Evolutionary conservation across 2,329 filamentous ascomycete species (phyloP), one percentile per base, ranked within the genome.

Genomic region (Metarhizium guizhouense): DNA sequence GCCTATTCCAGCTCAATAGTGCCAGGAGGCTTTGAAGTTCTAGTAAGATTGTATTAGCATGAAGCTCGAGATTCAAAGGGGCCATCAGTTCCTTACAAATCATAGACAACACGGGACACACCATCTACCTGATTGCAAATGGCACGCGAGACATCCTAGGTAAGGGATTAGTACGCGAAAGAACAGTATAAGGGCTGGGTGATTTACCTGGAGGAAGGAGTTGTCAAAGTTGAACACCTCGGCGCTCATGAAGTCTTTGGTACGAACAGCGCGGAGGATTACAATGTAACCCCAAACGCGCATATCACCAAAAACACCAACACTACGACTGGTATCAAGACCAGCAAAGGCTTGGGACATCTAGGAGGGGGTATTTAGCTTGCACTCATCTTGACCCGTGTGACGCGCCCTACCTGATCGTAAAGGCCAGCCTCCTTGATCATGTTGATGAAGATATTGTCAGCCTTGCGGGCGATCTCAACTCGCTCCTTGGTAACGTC

Each of bases 401-500:
- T 4, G 25, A 25, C 25, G 25, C 25, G 25, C 25, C 25, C 25
- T 14, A 70, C 69, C 63, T 92, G 70, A 56, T 87, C 71, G 68
- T 93, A 93, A 25, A 91, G 70, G 11, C 87, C 88, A 0, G 86
- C 86, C 55, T 82, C 80, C 64, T 76, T 78, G 72, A 93, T 92
- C 78, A 86, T 84, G 59, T 79, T 78, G 62, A 92, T 90, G 73
- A 88, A 92, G 65, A 93, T 92, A 65, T 83, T 67, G 64, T 92
- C 89, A 1, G 88, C 88, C 67, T 87, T 76, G n/a, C 88, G 76
- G 2, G 84, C 89, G 60, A 95, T 94, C 55, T 83, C 82, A 16
- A 96, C 86, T 47, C 87, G 82, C 67, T 92, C 87, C 2, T 78
- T 79, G 1, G 89, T 95, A 14, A 96, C 85, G 63, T 95, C 91